These are phyloP conservation scores for Adenanthera pavonina DNA, from an alignment of 306 rosid genomes.

Conservation along the genomic window DNA sequence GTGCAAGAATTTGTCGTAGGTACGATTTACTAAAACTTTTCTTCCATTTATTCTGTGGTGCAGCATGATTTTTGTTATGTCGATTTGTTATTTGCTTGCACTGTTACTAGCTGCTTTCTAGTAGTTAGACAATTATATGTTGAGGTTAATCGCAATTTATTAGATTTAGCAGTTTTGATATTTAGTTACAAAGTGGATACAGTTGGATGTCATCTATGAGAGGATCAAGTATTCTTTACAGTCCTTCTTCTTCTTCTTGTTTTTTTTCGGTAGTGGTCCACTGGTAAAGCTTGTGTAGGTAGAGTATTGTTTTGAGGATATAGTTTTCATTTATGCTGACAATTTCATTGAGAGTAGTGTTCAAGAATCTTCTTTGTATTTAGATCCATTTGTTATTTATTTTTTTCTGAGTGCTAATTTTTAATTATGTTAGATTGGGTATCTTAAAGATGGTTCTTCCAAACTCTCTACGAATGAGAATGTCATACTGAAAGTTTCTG, in stretches of 20 bases:
- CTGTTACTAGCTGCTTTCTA: background rate
- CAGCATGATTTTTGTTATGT: conserved; percentile 1
- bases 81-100: conserved; percentile 1
- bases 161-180: background rate
- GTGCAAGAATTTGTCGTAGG: background rate
- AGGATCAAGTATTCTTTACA: background rate
- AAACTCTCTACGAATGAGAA: background rate
- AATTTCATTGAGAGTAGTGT: conserved; percentile 2
- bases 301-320: background rate
- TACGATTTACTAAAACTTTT: background rate
- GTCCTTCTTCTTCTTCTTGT: background rate
- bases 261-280: background rate
- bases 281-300: background rate
- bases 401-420: background rate
- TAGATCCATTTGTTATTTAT: background rate
- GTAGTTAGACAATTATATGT: background rate
- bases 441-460: background rate
- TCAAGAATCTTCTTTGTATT: background rate
- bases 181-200: background rate
- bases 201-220: background rate
- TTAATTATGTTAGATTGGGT: background rate
- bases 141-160: background rate
- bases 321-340: background rate
- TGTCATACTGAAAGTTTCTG: background rate
- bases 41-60: conserved; percentile 8